Base-by-base conservation (phyloP, 225 moss, liverwort and hornwort genomes). In the Bryoerythrophyllum caledonicum region DNA sequence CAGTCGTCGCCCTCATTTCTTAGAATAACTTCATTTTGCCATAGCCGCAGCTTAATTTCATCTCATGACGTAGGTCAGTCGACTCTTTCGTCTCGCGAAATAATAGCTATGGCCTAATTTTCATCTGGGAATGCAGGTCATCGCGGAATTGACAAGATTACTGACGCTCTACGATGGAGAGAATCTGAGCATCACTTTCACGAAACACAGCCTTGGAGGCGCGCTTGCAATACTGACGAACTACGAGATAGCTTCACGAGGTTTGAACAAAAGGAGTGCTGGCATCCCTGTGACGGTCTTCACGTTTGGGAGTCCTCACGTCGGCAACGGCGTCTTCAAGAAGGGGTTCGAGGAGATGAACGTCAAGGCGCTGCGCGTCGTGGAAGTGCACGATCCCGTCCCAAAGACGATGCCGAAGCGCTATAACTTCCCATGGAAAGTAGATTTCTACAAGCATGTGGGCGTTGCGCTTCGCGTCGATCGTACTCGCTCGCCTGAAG, bases 121-220 rank as follows among this genome's bases (percentile, higher is more conserved):
- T 63, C 8, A 7, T 53, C 34, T 52, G 48, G 49, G 41, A 34
- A 49, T 70, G 49, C 78, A 91, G 81, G 91, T 89, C 25, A 72
- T 83, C 40, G 34, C 57, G 8, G 86, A 85, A 65, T 23, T 93
- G 19, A 62, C 65, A 48, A 74, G 81, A 56, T 19, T 90, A 44
- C 27, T 90, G 67, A 76, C 76, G 61, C 76, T 78, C 38, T 91
- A 88, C 61, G n/a, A 78, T 48, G 88, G 74, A 3, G 86, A 91
- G 58, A 61, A 75, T 57, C 78, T 93, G 58, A 90, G 90, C 76
- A 89, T 91, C 74, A 91, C 88, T 26, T 10, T 93, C 19, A 83
- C 83, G 26, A 91, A 91, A 26, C 91, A 93, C 64, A 90, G 93
- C 86, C 77, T 94, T 44, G 91, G 90, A 24, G 84, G 78, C 2